A percentile compares a stretch with the other conserved stretches of the same genome.
Conservation (phyloP, 441 rosid genomes). For the Populus hybrid region DNA sequence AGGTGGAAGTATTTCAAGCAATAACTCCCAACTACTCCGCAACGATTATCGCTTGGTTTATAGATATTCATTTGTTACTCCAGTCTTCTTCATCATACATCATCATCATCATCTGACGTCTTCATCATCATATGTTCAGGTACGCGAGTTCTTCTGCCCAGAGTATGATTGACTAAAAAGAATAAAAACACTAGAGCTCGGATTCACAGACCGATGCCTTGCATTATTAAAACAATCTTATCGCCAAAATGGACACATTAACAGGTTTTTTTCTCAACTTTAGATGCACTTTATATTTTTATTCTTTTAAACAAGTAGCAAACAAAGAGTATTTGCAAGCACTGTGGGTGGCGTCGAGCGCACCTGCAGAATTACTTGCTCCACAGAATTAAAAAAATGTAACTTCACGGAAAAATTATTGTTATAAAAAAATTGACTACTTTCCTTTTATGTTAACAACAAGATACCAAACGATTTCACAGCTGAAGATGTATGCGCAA, state of each 20-base stretch:
- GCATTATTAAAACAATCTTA: no score
- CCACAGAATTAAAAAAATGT: background rate
- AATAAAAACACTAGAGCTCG: no score
- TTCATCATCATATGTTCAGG: background rate
- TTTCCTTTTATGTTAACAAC: background rate
- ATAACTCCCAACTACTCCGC: background rate
- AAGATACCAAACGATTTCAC: background rate
- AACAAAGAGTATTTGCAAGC: background rate
- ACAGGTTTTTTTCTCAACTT: no score
- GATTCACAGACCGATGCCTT: no score
- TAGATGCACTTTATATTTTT: no score
- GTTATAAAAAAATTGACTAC: background rate
- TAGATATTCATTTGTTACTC: background rate
- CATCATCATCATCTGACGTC: background rate
- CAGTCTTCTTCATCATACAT: constrained; percentile 4
- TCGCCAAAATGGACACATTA: no score
- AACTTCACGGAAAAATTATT: background rate
- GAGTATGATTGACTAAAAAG: no score
- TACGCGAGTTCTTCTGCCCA: no score
- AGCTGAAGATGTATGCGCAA: constrained; percentile 28
- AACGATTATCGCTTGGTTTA: background rate
- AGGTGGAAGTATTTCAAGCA: background rate
- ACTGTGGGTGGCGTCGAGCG: background rate
- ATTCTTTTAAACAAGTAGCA: no score
- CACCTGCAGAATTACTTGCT: background rate